Evolutionary conservation across 1,139 yeast genomes (phyloP), one percentile per base, ranked within the genome.

Genomic region (Zhuliangozyma parablackwelliae): DNA sequence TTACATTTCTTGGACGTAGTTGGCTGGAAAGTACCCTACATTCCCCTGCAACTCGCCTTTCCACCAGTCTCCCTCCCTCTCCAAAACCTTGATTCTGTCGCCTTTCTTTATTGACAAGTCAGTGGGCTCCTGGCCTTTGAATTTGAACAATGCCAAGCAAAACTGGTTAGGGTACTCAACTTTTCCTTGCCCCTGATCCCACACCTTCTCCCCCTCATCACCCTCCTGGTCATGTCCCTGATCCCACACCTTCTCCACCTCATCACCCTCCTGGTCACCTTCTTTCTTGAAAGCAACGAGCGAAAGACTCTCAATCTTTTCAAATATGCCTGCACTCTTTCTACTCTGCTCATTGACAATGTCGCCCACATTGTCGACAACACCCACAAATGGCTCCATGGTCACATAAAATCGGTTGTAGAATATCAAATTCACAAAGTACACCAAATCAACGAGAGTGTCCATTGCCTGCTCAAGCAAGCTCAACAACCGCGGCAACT

Each of bases 61-160:
- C 84, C 85, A 80, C 87, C 87, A 80, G 25, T 61, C 57, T 6
- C 70, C 72, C 1, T 64, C 59, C 20, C 53, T 57, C 35, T 69
- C 71, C 25, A 75, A 41, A 2, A 80, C 59, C 30, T 53, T 57
- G 28, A 81, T 67, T 32, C 53, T 49, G 41, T 78, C 83, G 8
- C 82, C 83, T 28, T 53, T 59, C 23, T 58, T 47, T 44, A 81
- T 67, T 3, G 70, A 48, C 24, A 81, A 62, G 48, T 81, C 87
- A 1, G 74, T 78, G 0, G 45, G 39, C 25, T 59, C 54, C 25
- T 57, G 50, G 1, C 64, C 65, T 2, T 43, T 32, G 40, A 61
- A 74, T 13, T 51, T 47, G 41, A 52, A 72, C 3, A 60, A 29
- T 0, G 72, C 78, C 30, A 45, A 44, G 46, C 66, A 69, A 40